Evolutionary conservation across 2,329 filamentous ascomycete species (phyloP).

Genomic region (Colletotrichum aenigma): DNA sequence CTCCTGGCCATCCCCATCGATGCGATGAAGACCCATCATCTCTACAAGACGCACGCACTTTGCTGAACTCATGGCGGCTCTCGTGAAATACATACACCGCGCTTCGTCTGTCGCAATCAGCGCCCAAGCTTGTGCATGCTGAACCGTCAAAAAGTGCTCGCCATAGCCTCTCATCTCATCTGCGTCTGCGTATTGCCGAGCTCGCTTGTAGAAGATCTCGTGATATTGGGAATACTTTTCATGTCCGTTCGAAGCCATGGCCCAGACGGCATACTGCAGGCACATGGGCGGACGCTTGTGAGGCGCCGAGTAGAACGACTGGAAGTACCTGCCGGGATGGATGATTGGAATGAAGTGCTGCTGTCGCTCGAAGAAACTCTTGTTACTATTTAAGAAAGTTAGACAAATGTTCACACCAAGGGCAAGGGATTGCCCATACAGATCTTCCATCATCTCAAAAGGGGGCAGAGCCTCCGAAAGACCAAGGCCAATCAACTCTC

Average conservation of each 20-base stretch:
- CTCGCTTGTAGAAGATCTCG: conserved; percentile 80
- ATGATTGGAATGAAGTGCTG: conserved; percentile 78
- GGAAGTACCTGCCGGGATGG: conserved; percentile 76
- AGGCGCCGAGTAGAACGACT: conserved; percentile 73
- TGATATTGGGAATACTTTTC: conserved; percentile 76
- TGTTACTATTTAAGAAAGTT: conserved; percentile 63
- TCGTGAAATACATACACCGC: conserved; percentile 81
- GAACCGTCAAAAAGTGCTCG: conserved; percentile 79
- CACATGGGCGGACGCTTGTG: conserved; percentile 81
- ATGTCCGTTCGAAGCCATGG: conserved; percentile 73
- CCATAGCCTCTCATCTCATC: conserved; percentile 89
- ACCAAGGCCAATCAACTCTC: conserved; percentile 73
- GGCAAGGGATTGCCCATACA: conserved; percentile 59
- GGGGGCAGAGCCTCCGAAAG: conserved; percentile 82
- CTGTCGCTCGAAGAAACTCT: conserved; percentile 76
- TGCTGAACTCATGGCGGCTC: conserved; percentile 83
- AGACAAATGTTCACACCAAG: neutral
- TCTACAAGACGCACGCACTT: conserved; percentile 72
- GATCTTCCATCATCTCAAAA: conserved; percentile 79
- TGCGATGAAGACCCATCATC: conserved; percentile 84
- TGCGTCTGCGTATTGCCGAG: conserved; percentile 80
- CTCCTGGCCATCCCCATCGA: conserved; percentile 70
- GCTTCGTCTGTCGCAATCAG: conserved; percentile 81
- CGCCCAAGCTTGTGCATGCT: conserved; percentile 81
- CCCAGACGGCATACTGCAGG: conserved; percentile 87